Conservation (phyloP, 768 basidiomycete genomes). For the Dentipellis sp. region DNA sequence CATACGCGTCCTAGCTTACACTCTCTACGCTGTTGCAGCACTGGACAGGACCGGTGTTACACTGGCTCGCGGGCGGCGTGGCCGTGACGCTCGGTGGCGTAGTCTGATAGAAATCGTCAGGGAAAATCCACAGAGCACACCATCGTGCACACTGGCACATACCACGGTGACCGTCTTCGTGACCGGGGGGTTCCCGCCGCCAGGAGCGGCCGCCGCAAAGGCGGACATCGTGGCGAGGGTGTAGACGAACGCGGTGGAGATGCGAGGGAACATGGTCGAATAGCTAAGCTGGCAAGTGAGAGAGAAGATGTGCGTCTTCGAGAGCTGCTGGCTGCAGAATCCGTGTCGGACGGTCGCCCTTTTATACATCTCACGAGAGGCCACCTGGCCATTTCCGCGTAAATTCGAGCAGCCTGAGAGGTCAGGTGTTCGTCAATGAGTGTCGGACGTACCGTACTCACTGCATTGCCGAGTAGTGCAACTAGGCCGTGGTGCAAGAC, state of each 20-base stretch:
- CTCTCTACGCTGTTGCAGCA: constrained; percentile 16
- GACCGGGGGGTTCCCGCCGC: constrained; percentile 1
- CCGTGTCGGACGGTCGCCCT: no score
- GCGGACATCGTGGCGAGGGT: constrained; percentile 11
- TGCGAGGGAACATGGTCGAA: constrained; percentile 1
- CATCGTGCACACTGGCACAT: background rate
- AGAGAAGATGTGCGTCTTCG: no score
- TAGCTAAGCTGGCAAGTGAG: background rate
- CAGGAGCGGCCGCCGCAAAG: constrained; percentile 14
- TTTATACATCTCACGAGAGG: no score
- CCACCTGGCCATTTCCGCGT: no score
- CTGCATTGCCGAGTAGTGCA: no score
- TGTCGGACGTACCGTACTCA: no score
- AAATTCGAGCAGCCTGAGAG: no score
- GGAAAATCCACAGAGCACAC: no score
- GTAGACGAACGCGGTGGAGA: constrained; percentile 4
- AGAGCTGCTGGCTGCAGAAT: no score
- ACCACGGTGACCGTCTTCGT: constrained; percentile 8
- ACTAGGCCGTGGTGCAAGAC: no score
- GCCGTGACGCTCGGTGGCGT: constrained; percentile 3
- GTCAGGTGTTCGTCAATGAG: no score
- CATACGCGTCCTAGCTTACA: constrained; percentile 3
- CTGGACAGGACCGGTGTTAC: constrained; percentile 14
- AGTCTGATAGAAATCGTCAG: no score
- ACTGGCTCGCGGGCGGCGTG: constrained; percentile 7